A percentile compares a stretch with the other conserved stretches of the same genome.
Evolutionary conservation across 768 basidiomycete species (phyloP).

Genomic region (Galerina marginata): DNA sequence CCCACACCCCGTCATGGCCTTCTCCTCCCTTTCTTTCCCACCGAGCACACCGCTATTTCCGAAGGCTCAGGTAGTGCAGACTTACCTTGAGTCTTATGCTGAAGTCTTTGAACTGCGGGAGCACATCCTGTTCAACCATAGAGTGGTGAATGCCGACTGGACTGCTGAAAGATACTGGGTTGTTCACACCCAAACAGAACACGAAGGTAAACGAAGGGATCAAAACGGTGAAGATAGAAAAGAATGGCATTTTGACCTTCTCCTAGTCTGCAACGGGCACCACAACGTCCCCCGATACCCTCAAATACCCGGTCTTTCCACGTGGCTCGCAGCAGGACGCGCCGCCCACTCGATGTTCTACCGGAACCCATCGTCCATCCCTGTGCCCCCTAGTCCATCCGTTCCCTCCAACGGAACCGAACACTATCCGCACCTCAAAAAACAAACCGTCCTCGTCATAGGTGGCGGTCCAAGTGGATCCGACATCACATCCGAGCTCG

Average conservation of each 20-base stretch:
- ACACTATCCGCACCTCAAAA: slow-evolving; percentile 31
- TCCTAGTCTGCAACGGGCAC: slow-evolving; percentile 81
- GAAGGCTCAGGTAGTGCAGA: slow-evolving; percentile 57
- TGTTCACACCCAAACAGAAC: no score
- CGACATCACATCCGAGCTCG: slow-evolving; percentile 70
- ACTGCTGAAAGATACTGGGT: slow-evolving; percentile 13
- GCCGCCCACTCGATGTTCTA: slow-evolving; percentile 76
- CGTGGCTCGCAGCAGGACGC: slow-evolving; percentile 58
- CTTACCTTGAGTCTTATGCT: slow-evolving; percentile 76
- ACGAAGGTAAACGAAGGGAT: slow-evolving; percentile 21
- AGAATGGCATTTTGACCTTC: slow-evolving; percentile 55
- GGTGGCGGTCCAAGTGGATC: slow-evolving; percentile 69
- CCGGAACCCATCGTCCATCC: slow-evolving; percentile 46
- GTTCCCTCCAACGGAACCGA: background rate
- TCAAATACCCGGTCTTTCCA: slow-evolving; percentile 56
- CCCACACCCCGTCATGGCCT: slow-evolving; percentile 81
- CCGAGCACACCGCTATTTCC: slow-evolving; percentile 78
- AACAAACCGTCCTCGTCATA: slow-evolving; percentile 51
- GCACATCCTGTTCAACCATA: slow-evolving; percentile 68
- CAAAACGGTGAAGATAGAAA: slow-evolving; percentile 33
- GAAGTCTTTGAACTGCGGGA: slow-evolving; percentile 60
- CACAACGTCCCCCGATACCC: slow-evolving; percentile 71
- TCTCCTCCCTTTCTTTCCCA: slow-evolving; percentile 65
- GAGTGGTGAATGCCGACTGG: slow-evolving; percentile 55
- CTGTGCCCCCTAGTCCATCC: background rate